Evolutionary conservation across 148 eudicot genomes (phyloP), one percentile per base, ranked within the genome.

Genomic region (Gaultheria prostrata): DNA sequence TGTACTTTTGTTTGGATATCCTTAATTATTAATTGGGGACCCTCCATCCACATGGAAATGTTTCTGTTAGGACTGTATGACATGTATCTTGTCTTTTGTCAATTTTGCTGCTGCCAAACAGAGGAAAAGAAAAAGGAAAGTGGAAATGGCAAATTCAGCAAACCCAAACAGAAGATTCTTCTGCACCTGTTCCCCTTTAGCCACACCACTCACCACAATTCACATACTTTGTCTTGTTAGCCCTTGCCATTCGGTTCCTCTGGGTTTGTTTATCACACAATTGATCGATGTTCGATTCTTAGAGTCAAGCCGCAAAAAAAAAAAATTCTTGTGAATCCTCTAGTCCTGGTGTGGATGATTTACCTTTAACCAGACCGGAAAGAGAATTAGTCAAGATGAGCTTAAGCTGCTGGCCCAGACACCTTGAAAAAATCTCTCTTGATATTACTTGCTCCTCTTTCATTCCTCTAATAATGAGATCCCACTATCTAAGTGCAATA

Each of bases 71-170:
- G 35, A 39, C 43, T 39, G 43, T 39, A 39, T 39, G 43, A 30
- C 24, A 26, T 33, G 3, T 70, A 17, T 70, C 20, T 51, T 49
- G 59, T 18, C 24, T 79, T 56, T 20, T 79, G 15, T 35, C 26
- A 17, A 45, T 56, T 33, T n/a, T n/a, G n/a, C n/a, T 79, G 49
- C 70, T 57, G 80, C 46, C 81, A 79, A 57, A 35, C 70, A 33
- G 32, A 8, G 46, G 70, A 21, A 79, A 79, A 33, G 50, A 20
- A 32, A 56, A 35, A 18, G 28, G 65, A 6, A 21, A 56, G 48
- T 33, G 81, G 81, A 56, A 79, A 33, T 20, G 81, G 28, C n/a
- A 56, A 54, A 33, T 53, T 33, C 24, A 78, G 49, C 10, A 18
- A 18, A 21, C 28, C 48, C 28, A 45, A 57, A 57, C 59, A 57